Percentiles rank a stretch among this genome's conserved stretches.
These are phyloP conservation scores for Russula earlei DNA, from an alignment of 768 basidiomycete genomes.

Conservation along the genomic window DNA sequence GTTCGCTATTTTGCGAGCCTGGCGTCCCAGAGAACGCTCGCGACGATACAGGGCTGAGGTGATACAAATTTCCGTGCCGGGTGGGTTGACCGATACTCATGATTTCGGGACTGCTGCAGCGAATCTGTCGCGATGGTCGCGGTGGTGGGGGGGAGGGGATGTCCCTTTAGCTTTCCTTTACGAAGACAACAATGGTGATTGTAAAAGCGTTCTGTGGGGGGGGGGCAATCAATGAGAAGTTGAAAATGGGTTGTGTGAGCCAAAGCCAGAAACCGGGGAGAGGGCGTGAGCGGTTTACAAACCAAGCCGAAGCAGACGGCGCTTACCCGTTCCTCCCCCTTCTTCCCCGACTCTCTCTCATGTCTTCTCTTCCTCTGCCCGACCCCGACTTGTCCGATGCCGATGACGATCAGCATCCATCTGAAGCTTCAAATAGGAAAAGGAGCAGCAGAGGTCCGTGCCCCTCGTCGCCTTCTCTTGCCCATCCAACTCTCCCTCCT, in stretches of 20 bases:
- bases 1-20: constrained; percentile 89
- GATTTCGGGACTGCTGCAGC: not conserved
- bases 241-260: not conserved
- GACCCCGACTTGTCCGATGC: constrained; percentile 18
- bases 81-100: not conserved
- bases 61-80: not conserved
- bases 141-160: constrained; percentile 19
- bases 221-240: not conserved
- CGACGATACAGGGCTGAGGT: constrained; percentile 33
- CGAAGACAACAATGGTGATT: constrained; percentile 15
- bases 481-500: not conserved
- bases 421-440: constrained; percentile 17
- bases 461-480: not conserved
- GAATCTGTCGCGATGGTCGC: constrained; percentile 17
- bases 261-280: not conserved
- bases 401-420: constrained; percentile 16
- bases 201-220: constrained; percentile 7
- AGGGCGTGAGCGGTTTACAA: not conserved
- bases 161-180: constrained; percentile 11
- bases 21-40: constrained; percentile 53
- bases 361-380: not conserved
- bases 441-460: constrained; percentile 19
- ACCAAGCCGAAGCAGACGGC: too few relatives aligned
- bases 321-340: too few relatives aligned
- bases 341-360: not conserved